A percentile compares a stretch with the other conserved stretches of the same genome.
Evolutionary conservation across 2,329 filamentous ascomycete species (phyloP).

Genomic region (Curvularia eragrostidis): DNA sequence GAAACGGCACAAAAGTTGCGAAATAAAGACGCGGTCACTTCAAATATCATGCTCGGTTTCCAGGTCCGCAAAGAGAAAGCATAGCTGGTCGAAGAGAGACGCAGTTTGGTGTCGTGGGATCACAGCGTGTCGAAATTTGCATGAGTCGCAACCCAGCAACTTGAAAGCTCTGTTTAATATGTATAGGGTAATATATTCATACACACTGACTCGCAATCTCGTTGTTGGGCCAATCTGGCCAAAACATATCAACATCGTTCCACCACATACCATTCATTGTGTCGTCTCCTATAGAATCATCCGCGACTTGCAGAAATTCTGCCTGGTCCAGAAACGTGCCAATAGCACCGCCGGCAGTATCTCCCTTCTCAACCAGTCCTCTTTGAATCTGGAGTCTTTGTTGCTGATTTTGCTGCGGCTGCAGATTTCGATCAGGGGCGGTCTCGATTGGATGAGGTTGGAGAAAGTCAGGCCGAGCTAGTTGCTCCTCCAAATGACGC

Average conservation of each 20-base stretch:
- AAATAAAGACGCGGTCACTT: slow-evolving; percentile 54
- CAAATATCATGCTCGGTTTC: slow-evolving; percentile 63
- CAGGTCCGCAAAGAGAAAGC: slow-evolving; percentile 17
- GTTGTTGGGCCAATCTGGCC: slow-evolving; percentile 1
- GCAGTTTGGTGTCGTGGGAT: background rate
- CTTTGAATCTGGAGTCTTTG: background rate
- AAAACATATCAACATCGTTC: slow-evolving; percentile 4
- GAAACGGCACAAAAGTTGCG: slow-evolving; percentile 60
- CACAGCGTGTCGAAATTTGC: background rate
- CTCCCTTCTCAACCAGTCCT: background rate
- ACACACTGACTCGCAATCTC: background rate
- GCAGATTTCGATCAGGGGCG: background rate
- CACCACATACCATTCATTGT: slow-evolving; percentile 3
- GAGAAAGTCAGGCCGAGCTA: slow-evolving; percentile 2
- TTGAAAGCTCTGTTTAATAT: background rate
- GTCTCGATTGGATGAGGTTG: background rate
- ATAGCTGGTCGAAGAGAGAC: background rate
- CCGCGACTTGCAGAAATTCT: background rate
- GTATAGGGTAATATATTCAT: background rate
- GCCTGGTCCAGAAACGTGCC: background rate
- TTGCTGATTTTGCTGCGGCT: background rate
- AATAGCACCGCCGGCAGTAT: background rate
- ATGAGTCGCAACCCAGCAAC: background rate
- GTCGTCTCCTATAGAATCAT: background rate
- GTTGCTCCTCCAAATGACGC: slow-evolving; percentile 1